These are phyloP conservation scores for Ilyonectria robusta DNA, from an alignment of 2,329 filamentous ascomycete species.

Conservation along the genomic window DNA sequence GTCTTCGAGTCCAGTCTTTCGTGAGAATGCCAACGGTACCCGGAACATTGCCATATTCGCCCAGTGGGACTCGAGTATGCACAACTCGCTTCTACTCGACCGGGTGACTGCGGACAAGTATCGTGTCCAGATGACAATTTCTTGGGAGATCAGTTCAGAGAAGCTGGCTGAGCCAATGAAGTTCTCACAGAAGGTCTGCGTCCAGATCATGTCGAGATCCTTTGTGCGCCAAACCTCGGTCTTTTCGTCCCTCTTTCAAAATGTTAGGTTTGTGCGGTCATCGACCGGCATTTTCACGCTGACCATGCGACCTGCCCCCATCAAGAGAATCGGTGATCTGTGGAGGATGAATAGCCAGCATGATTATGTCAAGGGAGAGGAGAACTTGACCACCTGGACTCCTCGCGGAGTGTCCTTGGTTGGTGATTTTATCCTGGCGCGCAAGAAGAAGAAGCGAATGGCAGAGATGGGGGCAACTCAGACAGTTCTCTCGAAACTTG, in stretches of 20 bases:
- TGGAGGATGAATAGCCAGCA: slow-evolving; percentile 97
- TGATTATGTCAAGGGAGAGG: slow-evolving; percentile 97
- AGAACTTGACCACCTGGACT: slow-evolving; percentile 86
- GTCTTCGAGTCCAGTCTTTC: slow-evolving; percentile 82
- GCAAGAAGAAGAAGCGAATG: slow-evolving; percentile 80
- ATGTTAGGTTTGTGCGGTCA: slow-evolving; percentile 87
- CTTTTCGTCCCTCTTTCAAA: slow-evolving; percentile 89
- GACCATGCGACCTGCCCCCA: slow-evolving; percentile 87
- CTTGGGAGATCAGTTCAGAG: slow-evolving; percentile 87
- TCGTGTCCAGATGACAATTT: slow-evolving; percentile 87
- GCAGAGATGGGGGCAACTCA: slow-evolving; percentile 86
- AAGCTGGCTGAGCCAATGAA: slow-evolving; percentile 90
- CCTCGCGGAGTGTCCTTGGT: slow-evolving; percentile 92
- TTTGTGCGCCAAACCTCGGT: slow-evolving; percentile 90
- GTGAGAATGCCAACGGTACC: slow-evolving; percentile 91
- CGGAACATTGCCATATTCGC: slow-evolving; percentile 88
- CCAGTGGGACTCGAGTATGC: slow-evolving; percentile 96
- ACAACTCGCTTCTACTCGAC: slow-evolving; percentile 93
- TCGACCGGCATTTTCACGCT: slow-evolving; percentile 90
- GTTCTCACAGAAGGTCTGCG: slow-evolving; percentile 84
- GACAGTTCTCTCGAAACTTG: slow-evolving; percentile 73
- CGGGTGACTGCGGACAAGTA: slow-evolving; percentile 93
- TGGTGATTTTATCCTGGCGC: slow-evolving; percentile 84
- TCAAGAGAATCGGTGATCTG: slow-evolving; percentile 91
- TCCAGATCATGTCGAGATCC: slow-evolving; percentile 86